phyloP scores from a whole-genome alignment of 2,329 filamentous ascomycete species.

The Beauveria bassiana region DNA sequence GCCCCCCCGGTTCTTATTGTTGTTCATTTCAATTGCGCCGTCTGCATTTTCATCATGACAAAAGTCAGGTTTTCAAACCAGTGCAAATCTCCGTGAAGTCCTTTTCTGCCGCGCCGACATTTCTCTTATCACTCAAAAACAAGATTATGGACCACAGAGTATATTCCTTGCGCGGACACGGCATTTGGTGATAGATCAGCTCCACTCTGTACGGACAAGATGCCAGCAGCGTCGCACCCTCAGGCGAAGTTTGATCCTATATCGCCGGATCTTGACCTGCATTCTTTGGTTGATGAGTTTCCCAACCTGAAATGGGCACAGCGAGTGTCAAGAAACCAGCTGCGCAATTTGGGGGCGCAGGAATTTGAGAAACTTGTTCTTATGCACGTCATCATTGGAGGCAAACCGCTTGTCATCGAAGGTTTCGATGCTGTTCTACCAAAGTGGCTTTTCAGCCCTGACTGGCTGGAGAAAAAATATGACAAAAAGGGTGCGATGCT shows the following conservation, averaged over 20 bases:
- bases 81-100: not conserved
- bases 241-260: conserved; percentile 90
- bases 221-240: conserved; percentile 69
- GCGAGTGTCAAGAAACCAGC: conserved; percentile 69
- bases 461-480: conserved; percentile 74
- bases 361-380: conserved; percentile 80
- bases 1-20: not conserved
- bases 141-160: not conserved
- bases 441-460: conserved; percentile 65
- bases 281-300: conserved; percentile 64
- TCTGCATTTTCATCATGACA: not conserved
- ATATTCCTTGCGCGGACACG: not conserved
- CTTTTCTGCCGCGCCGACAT: no score
- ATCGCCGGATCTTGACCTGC: conserved; percentile 73
- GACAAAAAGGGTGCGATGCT: conserved; percentile 63
- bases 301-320: conserved; percentile 83
- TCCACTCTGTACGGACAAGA: conserved; percentile 31
- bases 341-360: conserved; percentile 66
- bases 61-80: not conserved
- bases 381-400: conserved; percentile 74
- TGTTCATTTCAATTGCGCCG: not conserved
- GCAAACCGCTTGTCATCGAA: conserved; percentile 84
- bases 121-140: not conserved
- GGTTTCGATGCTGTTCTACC: conserved; percentile 75
- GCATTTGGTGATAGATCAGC: not conserved